Conservation (phyloP, 164 flowering plant genomes). For the Dillenia suffruticosa region DNA sequence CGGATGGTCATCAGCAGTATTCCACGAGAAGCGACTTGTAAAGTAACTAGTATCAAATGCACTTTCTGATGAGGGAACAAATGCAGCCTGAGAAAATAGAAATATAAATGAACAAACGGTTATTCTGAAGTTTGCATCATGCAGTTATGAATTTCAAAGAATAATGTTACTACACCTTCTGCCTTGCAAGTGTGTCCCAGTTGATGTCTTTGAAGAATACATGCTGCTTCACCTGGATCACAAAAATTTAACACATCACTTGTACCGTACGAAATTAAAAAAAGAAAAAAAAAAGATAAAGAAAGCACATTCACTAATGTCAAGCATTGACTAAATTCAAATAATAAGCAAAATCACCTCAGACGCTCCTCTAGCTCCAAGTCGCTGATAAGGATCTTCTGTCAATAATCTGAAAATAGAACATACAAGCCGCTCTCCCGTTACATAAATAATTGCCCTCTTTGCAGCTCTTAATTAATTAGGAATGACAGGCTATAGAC, state of each 20-base stretch:
- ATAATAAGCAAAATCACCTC: conserved; percentile 47
- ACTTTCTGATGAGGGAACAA: conserved; percentile 93
- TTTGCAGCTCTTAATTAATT: no score
- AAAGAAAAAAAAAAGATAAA: no score
- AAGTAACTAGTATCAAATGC: conserved; percentile 96
- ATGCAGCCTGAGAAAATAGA: conserved; percentile 70
- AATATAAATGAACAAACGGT: neutral
- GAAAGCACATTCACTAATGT: neutral
- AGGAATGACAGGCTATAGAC: no score
- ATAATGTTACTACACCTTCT: conserved; percentile 53
- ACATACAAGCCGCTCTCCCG: conserved; percentile 1
- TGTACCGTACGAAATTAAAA: neutral
- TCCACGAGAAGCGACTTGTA: conserved; percentile 97
- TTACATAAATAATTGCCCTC: neutral
- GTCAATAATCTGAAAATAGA: conserved; percentile 63
- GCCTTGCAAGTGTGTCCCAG: conserved; percentile 98
- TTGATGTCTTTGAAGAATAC: conserved; percentile 88
- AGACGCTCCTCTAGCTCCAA: conserved; percentile 93
- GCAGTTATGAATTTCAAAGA: neutral
- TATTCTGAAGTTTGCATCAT: neutral
- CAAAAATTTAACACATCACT: conserved; percentile 3
- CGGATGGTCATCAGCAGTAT: conserved; percentile 55
- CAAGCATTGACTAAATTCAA: neutral
- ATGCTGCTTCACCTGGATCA: conserved; percentile 89
- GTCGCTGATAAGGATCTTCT: conserved; percentile 95